phyloP scores from a whole-genome alignment of 352 stramenopile species.

The Phytopythium helicoides region DNA sequence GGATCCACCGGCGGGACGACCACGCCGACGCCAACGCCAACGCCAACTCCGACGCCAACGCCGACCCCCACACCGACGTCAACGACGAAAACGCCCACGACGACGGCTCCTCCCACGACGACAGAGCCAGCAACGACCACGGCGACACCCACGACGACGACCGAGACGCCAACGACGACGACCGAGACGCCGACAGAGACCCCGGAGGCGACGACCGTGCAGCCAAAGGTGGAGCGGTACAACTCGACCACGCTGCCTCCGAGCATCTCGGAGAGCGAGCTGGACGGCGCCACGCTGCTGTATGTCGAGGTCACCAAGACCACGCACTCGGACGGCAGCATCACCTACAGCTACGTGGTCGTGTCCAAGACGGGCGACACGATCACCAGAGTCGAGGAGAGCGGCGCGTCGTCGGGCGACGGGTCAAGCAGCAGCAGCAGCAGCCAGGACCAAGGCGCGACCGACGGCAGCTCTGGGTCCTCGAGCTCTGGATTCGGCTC shows the following conservation, averaged over 20 bases:
- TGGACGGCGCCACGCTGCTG: slow-evolving; percentile 31
- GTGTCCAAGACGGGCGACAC: slow-evolving; percentile 18
- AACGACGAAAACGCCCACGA: slow-evolving; percentile 1
- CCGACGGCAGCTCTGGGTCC: slow-evolving; percentile 9
- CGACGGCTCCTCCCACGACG: slow-evolving; percentile 4
- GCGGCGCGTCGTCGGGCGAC: not conserved
- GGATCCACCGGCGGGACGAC: too few relatives aligned
- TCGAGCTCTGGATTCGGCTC: slow-evolving; percentile 7
- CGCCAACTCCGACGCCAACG: slow-evolving; percentile 3
- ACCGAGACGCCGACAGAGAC: slow-evolving; percentile 2
- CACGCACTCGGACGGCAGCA: slow-evolving; percentile 22
- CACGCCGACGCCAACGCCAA: not conserved
- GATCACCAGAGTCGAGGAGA: not conserved
- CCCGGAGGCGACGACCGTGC: slow-evolving; percentile 5
- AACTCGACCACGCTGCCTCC: slow-evolving; percentile 40
- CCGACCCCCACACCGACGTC: slow-evolving; percentile 4
- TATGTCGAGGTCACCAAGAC: slow-evolving; percentile 33
- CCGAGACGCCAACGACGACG: not conserved
- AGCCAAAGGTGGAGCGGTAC: slow-evolving; percentile 22
- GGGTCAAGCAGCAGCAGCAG: slow-evolving; percentile 1
- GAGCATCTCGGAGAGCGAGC: slow-evolving; percentile 24
- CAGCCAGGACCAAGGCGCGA: slow-evolving; percentile 1
- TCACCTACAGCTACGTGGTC: slow-evolving; percentile 36
- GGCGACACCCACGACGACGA: slow-evolving; percentile 3
- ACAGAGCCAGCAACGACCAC: not conserved